Base-by-base conservation (phyloP, 345 rosid genomes). In the Raphanus sativus region DNA sequence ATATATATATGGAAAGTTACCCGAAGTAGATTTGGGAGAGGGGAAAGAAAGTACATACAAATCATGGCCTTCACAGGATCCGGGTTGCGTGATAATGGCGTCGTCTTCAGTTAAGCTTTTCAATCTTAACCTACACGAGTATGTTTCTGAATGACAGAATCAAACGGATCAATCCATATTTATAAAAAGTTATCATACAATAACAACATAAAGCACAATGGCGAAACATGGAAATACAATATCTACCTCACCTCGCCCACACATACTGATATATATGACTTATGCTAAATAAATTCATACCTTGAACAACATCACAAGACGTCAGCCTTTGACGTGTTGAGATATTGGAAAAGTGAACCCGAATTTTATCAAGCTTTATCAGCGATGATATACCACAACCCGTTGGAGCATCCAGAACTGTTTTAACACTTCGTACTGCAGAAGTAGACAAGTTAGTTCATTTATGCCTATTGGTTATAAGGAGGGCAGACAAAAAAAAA, bases 381-480 rank as follows among this genome's bases (percentile, higher is more conserved):
- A 69, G 69, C 2, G 89, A 87, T 38, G 88, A 80, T 64, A 90
- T 89, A 83, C 83, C 88, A 73, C 97, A 89, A 64, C 97, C 98
- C 38, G 90, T 84, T 54, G 94, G 97, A 48, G 89, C 90, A 75
- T 90, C 96, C 73, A 85, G 72, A 72, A 76, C 83, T 5, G 90
- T 90, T 79, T 95, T 95, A 50, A 95, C 92, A 86, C 85, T 89
- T 26, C 98, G 91, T 59, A 95, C 99, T 95, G 89, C 84, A 82
- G 13, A 85, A 59, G 24, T 45, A 62, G 74, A 50, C 67, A 75
- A 34, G 24, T 34, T 52, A 16, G 55, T 50, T 50, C 3, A 28
- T 61, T 68, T 6, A 6, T 34, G 7, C n/a, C 60, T 3, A 72
- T 7, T 61, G 45, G 30, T 60, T 56, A 40, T 25, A 65, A 54